Percentiles rank a stretch among this genome's conserved stretches.
Evolutionary conservation across 2,329 filamentous ascomycete genomes (phyloP).

Genomic region (Monilinia fructicola): DNA sequence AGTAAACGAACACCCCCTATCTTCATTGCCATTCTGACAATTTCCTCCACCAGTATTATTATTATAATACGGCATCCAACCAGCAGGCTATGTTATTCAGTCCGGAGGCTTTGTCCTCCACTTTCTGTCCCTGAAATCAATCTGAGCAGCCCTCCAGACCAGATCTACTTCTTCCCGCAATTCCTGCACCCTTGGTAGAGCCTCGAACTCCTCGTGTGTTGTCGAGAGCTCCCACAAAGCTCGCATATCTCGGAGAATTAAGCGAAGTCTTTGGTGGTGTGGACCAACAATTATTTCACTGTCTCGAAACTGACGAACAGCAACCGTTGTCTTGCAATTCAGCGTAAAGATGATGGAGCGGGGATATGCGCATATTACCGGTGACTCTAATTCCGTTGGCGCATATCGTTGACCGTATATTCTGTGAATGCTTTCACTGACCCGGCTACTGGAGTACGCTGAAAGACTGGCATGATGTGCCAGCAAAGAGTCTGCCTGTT

Average conservation of each 20-base stretch:
- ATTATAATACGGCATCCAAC: too few relatives aligned
- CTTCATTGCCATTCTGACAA: too few relatives aligned
- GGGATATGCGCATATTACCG: background rate
- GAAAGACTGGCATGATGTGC: background rate
- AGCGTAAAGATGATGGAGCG: background rate
- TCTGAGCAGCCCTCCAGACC: background rate
- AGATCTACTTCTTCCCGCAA: background rate
- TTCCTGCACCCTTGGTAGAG: background rate
- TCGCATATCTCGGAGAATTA: background rate
- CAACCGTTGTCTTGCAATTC: background rate
- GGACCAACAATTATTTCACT: background rate
- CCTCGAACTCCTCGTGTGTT: background rate
- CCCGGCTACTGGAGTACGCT: background rate
- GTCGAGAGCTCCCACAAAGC: background rate
- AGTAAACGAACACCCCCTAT: too few relatives aligned
- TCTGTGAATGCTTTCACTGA: background rate
- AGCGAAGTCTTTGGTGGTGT: background rate
- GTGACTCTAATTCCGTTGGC: background rate
- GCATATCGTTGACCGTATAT: slow-evolving; percentile 2
- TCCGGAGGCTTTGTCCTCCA: background rate
- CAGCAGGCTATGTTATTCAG: too few relatives aligned
- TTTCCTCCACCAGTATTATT: too few relatives aligned
- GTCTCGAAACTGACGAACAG: background rate
- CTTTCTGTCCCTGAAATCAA: background rate
- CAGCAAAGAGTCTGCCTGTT: background rate